Conservation (phyloP, 2,329 filamentous ascomycete species). For the Scytalidium sp. region DNA sequence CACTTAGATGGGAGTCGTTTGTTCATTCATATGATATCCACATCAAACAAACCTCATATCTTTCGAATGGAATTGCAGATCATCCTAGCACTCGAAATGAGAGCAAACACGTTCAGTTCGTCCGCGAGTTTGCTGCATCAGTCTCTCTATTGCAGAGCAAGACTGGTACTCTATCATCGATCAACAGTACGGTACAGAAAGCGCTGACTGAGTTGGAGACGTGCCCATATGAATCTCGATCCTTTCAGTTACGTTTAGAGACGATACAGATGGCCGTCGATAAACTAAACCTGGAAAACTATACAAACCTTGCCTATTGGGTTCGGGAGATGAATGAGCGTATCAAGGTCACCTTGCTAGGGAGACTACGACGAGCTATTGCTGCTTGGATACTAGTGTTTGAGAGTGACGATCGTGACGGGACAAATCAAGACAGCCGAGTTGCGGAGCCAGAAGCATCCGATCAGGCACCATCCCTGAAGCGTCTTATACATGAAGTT, state of each 20-base stretch:
- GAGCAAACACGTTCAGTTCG: slow-evolving; percentile 95
- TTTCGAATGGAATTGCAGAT: slow-evolving; percentile 58
- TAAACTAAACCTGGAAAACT: slow-evolving; percentile 94
- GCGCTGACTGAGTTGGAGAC: slow-evolving; percentile 78
- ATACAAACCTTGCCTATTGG: slow-evolving; percentile 89
- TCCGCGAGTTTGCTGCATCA: slow-evolving; percentile 85
- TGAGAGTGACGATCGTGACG: slow-evolving; percentile 50
- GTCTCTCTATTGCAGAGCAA: slow-evolving; percentile 89
- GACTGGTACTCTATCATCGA: slow-evolving; percentile 72
- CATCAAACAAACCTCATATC: slow-evolving; percentile 59
- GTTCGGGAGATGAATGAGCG: slow-evolving; percentile 82
- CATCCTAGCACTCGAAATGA: slow-evolving; percentile 60
- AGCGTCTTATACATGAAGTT: slow-evolving; percentile 80
- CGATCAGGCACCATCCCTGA: slow-evolving; percentile 62
- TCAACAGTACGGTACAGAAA: slow-evolving; percentile 78
- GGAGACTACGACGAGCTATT: slow-evolving; percentile 82
- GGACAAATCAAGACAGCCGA: slow-evolving; percentile 45
- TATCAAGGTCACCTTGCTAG: slow-evolving; percentile 75
- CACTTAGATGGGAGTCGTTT: slow-evolving; percentile 95
- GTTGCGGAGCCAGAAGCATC: slow-evolving; percentile 37
- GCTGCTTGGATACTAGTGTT: slow-evolving; percentile 86
- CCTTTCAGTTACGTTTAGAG: slow-evolving; percentile 78
- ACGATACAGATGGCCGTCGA: slow-evolving; percentile 90
- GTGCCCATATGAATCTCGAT: slow-evolving; percentile 77
- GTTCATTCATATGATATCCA: slow-evolving; percentile 95